phyloP scores from a whole-genome alignment of 257 asterid genomes.

The Solanum lignicaule region DNA sequence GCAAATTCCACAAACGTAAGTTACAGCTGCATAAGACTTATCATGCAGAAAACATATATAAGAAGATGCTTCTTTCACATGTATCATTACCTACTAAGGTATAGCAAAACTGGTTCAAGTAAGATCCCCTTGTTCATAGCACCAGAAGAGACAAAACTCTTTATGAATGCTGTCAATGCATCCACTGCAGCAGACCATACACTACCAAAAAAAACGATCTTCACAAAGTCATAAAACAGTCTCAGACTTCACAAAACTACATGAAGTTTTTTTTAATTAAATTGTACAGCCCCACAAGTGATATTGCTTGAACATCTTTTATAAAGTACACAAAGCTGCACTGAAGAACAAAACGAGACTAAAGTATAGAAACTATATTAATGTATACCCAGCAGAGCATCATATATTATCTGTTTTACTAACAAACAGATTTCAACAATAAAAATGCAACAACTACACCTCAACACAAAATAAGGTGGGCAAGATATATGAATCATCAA shows the following conservation, averaged over 20 bases:
- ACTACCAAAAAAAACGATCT: slow-evolving; percentile 34
- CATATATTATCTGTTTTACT: not conserved
- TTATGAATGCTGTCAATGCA: slow-evolving; percentile 73
- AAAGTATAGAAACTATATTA: not conserved
- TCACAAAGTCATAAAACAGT: not conserved
- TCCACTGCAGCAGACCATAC: slow-evolving; percentile 95
- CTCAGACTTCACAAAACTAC: not conserved
- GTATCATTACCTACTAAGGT: slow-evolving; percentile 57
- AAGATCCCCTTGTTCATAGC: slow-evolving; percentile 61
- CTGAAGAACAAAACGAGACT: not conserved
- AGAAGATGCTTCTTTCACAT: not conserved
- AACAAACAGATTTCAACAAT: not conserved
- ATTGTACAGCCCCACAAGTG: not conserved
- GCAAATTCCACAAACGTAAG: slow-evolving; percentile 15
- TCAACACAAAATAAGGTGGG: not conserved
- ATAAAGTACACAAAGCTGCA: not conserved
- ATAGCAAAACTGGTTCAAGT: slow-evolving; percentile 86
- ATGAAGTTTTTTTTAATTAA: not conserved
- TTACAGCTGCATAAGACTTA: not conserved
- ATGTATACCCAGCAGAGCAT: not conserved
- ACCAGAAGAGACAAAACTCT: slow-evolving; percentile 71
- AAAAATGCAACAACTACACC: not conserved
- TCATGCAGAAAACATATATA: not conserved
- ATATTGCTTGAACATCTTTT: not conserved
- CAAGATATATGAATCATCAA: not conserved